Base-by-base conservation (phyloP, 768 basidiomycete species). In the Hemileccinum rubropunctum region DNA sequence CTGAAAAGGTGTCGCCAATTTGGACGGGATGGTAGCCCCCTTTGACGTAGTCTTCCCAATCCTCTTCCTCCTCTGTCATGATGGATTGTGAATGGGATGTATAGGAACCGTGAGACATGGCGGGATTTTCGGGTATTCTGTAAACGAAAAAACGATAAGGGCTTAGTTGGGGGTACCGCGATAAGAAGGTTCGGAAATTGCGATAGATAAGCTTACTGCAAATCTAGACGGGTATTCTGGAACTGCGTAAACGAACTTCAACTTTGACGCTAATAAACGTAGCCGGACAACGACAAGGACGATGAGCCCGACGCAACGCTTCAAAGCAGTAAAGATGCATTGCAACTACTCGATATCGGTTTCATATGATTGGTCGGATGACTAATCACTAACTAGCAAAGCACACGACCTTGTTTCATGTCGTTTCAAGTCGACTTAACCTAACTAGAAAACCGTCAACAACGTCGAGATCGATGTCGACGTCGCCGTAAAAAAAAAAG, bases 11-110 rank as follows among this genome's bases (percentile, higher is more conserved):
- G 70, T 98, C 95, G 57, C 95, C 93, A 53, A 98, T 92, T 68
- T 92, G 88, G 42, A 97, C 91, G n/a, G 93, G 89, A 62, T 91
- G 89, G 66, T 91, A 91, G 30, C 89, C 89, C 50, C 89, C 84
- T 42, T 85, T 80, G 66, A 82, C 79, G 64, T 84, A 88, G 70
- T 94, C 92, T 72, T 95, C 91, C 79, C 87, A 88, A 64, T 94
- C 92, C 71, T 95, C 92, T 70, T 91, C 89, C 73, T 91, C 88
- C 74, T 91, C 88, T 42, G 87, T 88, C 84, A 88, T 86, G 77
- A 88, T 78, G 67, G 86, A 88, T 65, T 73, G 80, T 73, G 73
- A 83, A 76, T 72, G 79, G 69, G 84, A 86, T 56, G 86, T 84
- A 74, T 80, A 80, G 50, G 83, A 84, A 66, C 80, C 83, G 82